Conservation (phyloP, 306 rosid species). For the Medicago truncatula region MtrunA17r5.0-ANR NC_053045.1:30813501-30814000, state of each 20-base stretch:
- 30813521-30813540: slow-evolving; percentile 42
- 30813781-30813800: slow-evolving; percentile 32
- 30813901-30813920: neutral
- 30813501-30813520: slow-evolving; percentile 37
- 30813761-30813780: slow-evolving; percentile 25
- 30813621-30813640: slow-evolving; percentile 41
- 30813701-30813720: slow-evolving; percentile 31
- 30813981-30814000: neutral
- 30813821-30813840: neutral
- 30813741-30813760: slow-evolving; percentile 28
- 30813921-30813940: neutral
- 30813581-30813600: slow-evolving; percentile 54
- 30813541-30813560: slow-evolving; percentile 50
- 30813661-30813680: slow-evolving; percentile 44
- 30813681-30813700: slow-evolving; percentile 35
- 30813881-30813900: neutral
- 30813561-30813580: slow-evolving; percentile 38
- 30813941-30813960: neutral
- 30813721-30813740: slow-evolving; percentile 22
- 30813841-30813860: slow-evolving; percentile 15
- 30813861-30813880: neutral
- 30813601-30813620: slow-evolving; percentile 46
- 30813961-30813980: neutral
- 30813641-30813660: slow-evolving; percentile 43
- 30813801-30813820: neutral